These are phyloP conservation scores for Agastache rugosa DNA, from an alignment of 257 asterid species.

Conservation along the genomic window DNA sequence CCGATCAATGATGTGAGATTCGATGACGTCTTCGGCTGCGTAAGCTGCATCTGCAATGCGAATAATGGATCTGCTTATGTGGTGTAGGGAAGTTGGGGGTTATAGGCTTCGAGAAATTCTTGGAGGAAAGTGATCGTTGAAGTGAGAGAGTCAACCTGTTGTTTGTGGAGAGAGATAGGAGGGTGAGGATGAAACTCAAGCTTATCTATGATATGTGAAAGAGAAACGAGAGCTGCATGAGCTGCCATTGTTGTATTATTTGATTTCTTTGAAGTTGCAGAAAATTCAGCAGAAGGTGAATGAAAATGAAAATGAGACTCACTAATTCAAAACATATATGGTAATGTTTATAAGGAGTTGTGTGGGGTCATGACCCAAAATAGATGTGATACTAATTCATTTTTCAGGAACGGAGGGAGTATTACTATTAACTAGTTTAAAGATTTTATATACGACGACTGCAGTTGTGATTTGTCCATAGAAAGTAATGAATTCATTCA, in stretches of 20 bases:
- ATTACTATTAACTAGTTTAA: too few relatives aligned
- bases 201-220: not conserved
- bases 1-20: not conserved
- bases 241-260: not conserved
- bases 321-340: too few relatives aligned
- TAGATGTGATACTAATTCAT: too few relatives aligned
- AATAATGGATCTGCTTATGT: not conserved
- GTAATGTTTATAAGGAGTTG: too few relatives aligned
- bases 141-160: not conserved
- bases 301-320: too few relatives aligned
- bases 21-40: slow-evolving; percentile 24
- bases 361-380: too few relatives aligned
- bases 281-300: too few relatives aligned
- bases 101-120: not conserved
- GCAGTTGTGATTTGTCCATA: too few relatives aligned
- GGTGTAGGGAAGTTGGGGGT: not conserved
- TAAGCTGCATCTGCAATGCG: not conserved
- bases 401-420: too few relatives aligned
- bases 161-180: not conserved
- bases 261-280: too few relatives aligned
- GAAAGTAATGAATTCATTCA: too few relatives aligned
- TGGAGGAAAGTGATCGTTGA: not conserved
- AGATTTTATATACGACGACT: too few relatives aligned
- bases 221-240: not conserved
- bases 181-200: not conserved